phyloP scores from a whole-genome alignment of 345 rosid genomes.

The Cardiospermum halicacabum region DNA sequence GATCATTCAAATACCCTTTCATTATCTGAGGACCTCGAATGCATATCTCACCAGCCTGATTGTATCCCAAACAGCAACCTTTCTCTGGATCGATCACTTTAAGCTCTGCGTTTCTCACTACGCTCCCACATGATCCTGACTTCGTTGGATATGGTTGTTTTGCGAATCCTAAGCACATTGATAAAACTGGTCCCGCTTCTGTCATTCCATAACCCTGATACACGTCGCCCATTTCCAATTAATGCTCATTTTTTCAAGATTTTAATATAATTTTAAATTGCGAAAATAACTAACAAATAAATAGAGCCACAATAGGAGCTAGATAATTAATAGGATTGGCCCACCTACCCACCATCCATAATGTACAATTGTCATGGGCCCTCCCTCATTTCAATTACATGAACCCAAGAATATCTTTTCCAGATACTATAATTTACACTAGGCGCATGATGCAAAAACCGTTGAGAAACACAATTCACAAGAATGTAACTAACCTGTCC shows the following conservation, averaged over 20 bases:
- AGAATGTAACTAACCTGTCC: slow-evolving; percentile 61
- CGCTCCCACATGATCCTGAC: slow-evolving; percentile 92
- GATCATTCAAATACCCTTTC: slow-evolving; percentile 83
- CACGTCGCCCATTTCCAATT: no score
- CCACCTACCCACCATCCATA: no score
- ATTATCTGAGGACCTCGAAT: slow-evolving; percentile 86
- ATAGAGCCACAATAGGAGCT: no score
- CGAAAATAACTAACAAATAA: no score
- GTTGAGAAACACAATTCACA: slow-evolving; percentile 2
- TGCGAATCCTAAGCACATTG: slow-evolving; percentile 85
- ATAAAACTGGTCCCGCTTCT: slow-evolving; percentile 91
- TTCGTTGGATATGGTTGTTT: slow-evolving; percentile 81
- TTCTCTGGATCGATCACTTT: slow-evolving; percentile 81
- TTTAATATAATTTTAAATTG: no score
- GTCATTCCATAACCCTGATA: slow-evolving; percentile 99
- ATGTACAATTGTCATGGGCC: no score
- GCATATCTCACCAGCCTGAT: slow-evolving; percentile 91
- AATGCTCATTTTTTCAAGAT: no score
- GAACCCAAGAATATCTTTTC: no score
- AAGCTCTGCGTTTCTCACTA: slow-evolving; percentile 84
- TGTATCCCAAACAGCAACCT: slow-evolving; percentile 55
- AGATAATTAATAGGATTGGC: no score
- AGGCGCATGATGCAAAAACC: slow-evolving; percentile 6
- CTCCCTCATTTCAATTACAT: no score
- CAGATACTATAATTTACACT: no score